Evolutionary conservation across 768 basidiomycete species (phyloP).

Genomic region (Wakefieldia striispora): DNA sequence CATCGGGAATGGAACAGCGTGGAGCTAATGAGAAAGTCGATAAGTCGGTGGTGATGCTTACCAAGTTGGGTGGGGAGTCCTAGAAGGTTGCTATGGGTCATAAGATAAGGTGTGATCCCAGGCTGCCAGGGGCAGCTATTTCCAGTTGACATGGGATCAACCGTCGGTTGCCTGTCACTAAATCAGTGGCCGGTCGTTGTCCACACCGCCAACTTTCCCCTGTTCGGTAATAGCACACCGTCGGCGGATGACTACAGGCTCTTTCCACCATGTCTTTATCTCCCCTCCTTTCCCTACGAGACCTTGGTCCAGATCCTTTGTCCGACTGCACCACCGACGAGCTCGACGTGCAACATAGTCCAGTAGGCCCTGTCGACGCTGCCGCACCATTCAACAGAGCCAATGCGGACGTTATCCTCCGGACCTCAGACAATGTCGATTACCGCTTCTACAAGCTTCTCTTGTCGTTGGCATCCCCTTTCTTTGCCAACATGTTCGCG

Average conservation of each 20-base stretch:
- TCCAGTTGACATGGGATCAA: background rate
- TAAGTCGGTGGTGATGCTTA: too few relatives aligned
- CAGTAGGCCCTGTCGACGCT: slow-evolving; percentile 25
- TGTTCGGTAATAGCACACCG: background rate
- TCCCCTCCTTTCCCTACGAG: slow-evolving; percentile 3
- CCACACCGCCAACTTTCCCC: slow-evolving; percentile 2
- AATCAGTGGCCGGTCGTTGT: background rate
- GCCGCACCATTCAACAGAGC: slow-evolving; percentile 46
- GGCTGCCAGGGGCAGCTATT: too few relatives aligned
- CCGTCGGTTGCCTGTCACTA: slow-evolving; percentile 3
- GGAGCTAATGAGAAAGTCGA: too few relatives aligned
- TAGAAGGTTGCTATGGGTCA: too few relatives aligned
- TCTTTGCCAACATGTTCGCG: slow-evolving; percentile 56
- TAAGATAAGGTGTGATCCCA: too few relatives aligned
- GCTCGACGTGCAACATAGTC: slow-evolving; percentile 1
- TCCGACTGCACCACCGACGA: background rate
- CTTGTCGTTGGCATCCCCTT: slow-evolving; percentile 53
- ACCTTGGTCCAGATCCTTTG: slow-evolving; percentile 4
- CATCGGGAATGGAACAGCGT: too few relatives aligned
- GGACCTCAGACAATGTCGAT: slow-evolving; percentile 49
- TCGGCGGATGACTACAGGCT: background rate
- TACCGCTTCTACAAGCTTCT: slow-evolving; percentile 56
- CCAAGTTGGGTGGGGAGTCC: too few relatives aligned
- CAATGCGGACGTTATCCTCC: slow-evolving; percentile 52
- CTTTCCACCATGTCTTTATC: slow-evolving; percentile 15